phyloP scores from a whole-genome alignment of 2,329 filamentous ascomycete genomes.

The Pyrenochaeta sp. region DNA sequence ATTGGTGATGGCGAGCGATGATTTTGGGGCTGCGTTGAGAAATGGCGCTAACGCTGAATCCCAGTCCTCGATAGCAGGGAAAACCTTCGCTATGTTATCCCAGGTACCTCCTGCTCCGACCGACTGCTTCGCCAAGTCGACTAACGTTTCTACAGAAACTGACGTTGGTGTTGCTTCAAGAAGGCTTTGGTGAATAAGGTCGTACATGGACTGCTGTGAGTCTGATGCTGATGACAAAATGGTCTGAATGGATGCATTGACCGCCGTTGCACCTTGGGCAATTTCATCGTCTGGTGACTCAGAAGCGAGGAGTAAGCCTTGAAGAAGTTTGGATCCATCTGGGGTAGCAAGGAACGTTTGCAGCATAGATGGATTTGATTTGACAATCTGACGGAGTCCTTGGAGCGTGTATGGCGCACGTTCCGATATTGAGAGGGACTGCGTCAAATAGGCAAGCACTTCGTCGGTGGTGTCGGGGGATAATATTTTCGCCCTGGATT shows the following conservation, averaged over 20 bases:
- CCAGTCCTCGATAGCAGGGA: slow-evolving; percentile 74
- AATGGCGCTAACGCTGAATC: slow-evolving; percentile 66
- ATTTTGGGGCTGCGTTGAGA: slow-evolving; percentile 62
- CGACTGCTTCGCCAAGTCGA: slow-evolving; percentile 62
- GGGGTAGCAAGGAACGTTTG: slow-evolving; percentile 54
- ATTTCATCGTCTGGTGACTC: slow-evolving; percentile 63
- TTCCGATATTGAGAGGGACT: slow-evolving; percentile 49
- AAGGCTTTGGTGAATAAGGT: slow-evolving; percentile 63
- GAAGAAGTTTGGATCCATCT: slow-evolving; percentile 60
- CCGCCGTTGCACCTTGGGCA: slow-evolving; percentile 52
- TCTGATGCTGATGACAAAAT: slow-evolving; percentile 49
- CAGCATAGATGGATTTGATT: slow-evolving; percentile 52
- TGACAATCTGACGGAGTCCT: slow-evolving; percentile 56
- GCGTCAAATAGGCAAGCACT: slow-evolving; percentile 49
- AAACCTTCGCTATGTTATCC: slow-evolving; percentile 56
- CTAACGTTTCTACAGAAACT: slow-evolving; percentile 63
- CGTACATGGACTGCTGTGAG: slow-evolving; percentile 57
- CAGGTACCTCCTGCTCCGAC: slow-evolving; percentile 44
- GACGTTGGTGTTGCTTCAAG: slow-evolving; percentile 53
- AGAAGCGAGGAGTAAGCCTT: slow-evolving; percentile 61
- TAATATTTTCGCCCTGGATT: slow-evolving; percentile 43
- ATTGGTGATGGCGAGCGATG: slow-evolving; percentile 77
- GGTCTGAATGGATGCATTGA: slow-evolving; percentile 50
- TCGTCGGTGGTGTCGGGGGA: slow-evolving; percentile 48
- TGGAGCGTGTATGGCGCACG: slow-evolving; percentile 50